Base-by-base conservation (phyloP, 176 grass and related monocot species). In the Musa acuminata region DNA sequence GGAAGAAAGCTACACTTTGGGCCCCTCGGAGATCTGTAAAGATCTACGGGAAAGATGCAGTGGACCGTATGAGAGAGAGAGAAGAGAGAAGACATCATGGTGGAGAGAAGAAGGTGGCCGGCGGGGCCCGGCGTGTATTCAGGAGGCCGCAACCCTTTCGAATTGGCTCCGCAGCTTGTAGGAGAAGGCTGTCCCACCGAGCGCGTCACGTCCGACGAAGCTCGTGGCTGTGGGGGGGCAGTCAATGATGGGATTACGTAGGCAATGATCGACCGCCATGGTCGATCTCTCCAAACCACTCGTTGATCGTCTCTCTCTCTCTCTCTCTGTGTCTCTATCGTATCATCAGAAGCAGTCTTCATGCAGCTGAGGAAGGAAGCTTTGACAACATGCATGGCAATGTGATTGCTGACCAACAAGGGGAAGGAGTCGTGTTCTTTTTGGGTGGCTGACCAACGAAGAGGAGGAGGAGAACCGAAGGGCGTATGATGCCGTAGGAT, bases 61-160 rank as follows among this genome's bases (percentile, higher is more conserved):
- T 55, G 55, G 62, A 55, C 51, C 13, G 64, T 69, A 69, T 50
- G 43, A 6, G 8, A 9, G 8, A 24, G 0, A 22, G 4, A 8
- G 21, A 5, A 21, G 19, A 8, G 19, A 22, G 5, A 22, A 63
- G 59, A 6, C 60, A 68, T 54, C 63, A 55, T 25, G 23, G 62
- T 3, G 2, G 26, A 23, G 35, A 17, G 14, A 9, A 19, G 23
- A 51, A 64, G 50, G 62, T 77, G 75, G 21, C 13, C 16, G 20
- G 76, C 13, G 76, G 76, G 76, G 51, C 76, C 76, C 76, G 7
- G 22, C n/a, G 76, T 55, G 77, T 27, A 69, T 71, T 79, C 51
- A 27, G 52, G 77, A 70, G 9, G 52, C 65, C 52, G 77, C 77
- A 57, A 69, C 51, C 63, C 26, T 50, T 54, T 2, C 49, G 13